Base-by-base conservation (phyloP, 441 rosid species). In the Cnidoscolus chayamansa region DNA sequence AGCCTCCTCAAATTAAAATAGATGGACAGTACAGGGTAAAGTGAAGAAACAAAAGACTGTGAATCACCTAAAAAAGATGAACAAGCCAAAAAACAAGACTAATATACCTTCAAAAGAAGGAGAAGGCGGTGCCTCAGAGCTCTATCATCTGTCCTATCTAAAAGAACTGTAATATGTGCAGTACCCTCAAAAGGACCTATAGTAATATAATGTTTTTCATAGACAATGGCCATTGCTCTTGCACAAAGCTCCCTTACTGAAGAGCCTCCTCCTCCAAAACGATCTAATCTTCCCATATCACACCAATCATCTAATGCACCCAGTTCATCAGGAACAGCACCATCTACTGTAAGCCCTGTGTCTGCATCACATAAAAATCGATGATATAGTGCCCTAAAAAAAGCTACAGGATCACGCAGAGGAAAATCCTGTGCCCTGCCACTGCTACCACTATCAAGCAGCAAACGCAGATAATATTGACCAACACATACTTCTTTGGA, bases 221-320 rank as follows among this genome's bases (percentile, higher is more conserved):
- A 96, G 65, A 96, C 98, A 78, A 94, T 93, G 67, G 99, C 79
- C 99, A 96, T 96, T 25, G 99, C 98, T 85, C 99, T 90, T 13
- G 98, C 99, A 86, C 99, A 96, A 78, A 96, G 98, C 82, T 96
- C 99, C 84, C 99, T 87, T 68, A 96, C 99, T 43, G 99, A 94
- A 79, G 89, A 88, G 64, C 95, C 96, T 62, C 99, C 99, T 10
- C 99, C 99, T 67, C 99, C 99, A 88, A 96, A 96, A 77, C 98
- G 96, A 84, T 96, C 99, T 80, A 96, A 85, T 83, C 97, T 85
- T 83, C 90, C 93, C 98, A 93, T 79, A 81, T 94, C 98, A 86
- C 99, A 96, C 99, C 99, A 94, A 83, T 96, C 98, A 74, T 90
- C 95, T 81, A 98, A 96, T 76, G 96, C 86, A 61, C 99, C 96